Percentiles rank a stretch among this genome's conserved stretches.
Conservation (phyloP, 1,284 basidiomycete species). For the Papiliotrema flavescens region DNA sequence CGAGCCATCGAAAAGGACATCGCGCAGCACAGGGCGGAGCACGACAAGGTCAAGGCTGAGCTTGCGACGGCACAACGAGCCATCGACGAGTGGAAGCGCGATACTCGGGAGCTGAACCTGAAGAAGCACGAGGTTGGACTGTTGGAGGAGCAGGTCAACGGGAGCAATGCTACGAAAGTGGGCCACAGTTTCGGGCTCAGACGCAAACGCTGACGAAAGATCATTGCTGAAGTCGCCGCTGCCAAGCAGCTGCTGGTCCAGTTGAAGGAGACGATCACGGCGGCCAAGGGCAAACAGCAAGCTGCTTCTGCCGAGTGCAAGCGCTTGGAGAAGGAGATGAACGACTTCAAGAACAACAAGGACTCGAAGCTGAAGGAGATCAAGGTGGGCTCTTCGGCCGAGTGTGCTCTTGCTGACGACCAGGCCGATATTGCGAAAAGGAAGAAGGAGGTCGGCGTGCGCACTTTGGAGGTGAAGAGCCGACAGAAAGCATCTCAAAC, state of each 20-base stretch:
- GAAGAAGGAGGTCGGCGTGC: slow-evolving; percentile 76
- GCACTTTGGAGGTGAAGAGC: slow-evolving; percentile 74
- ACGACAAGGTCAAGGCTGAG: slow-evolving; percentile 60
- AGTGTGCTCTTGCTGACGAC: neutral
- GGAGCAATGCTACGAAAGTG: slow-evolving; percentile 78
- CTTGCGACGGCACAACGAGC: slow-evolving; percentile 57
- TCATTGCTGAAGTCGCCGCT: slow-evolving; percentile 74
- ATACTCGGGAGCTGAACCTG: slow-evolving; percentile 74
- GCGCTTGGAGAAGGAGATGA: slow-evolving; percentile 93
- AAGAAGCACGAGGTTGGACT: slow-evolving; percentile 82
- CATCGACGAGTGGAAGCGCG: slow-evolving; percentile 66
- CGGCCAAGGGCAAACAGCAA: slow-evolving; percentile 71
- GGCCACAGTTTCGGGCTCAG: neutral
- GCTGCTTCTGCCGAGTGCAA: slow-evolving; percentile 72
- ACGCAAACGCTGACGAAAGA: slow-evolving; percentile 51
- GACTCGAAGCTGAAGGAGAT: slow-evolving; percentile 94
- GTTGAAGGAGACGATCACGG: slow-evolving; percentile 63
- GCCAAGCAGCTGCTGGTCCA: slow-evolving; percentile 65
- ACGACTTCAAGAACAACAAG: slow-evolving; percentile 97
- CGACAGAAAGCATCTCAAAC: slow-evolving; percentile 87
- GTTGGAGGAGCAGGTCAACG: slow-evolving; percentile 78
- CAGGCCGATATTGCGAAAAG: slow-evolving; percentile 74
- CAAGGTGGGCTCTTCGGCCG: slow-evolving; percentile 58
- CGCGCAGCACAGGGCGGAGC: slow-evolving; percentile 54
- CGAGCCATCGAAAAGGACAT: slow-evolving; percentile 62